phyloP scores from a whole-genome alignment of 352 stramenopile species.

The Pythium oligandrum region DNA sequence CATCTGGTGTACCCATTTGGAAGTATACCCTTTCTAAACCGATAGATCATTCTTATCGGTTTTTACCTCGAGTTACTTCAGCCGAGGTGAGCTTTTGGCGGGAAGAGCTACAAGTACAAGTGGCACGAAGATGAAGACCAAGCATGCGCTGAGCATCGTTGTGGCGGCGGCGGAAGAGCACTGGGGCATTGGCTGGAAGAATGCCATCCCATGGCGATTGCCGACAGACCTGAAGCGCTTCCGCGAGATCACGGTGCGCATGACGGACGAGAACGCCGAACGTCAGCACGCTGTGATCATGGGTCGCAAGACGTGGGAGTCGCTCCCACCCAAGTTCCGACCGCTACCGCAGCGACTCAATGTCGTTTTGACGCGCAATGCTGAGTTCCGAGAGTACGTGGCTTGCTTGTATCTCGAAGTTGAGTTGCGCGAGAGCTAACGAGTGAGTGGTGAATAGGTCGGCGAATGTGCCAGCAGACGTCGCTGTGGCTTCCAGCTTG shows the following conservation, averaged over 20 bases:
- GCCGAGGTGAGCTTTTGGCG: conserved; percentile 1
- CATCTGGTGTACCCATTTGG: no score
- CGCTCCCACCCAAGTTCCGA: conserved; percentile 94
- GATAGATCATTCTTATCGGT: no score
- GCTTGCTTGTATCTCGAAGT: conserved; percentile 1
- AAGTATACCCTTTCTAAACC: no score
- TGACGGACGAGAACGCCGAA: conserved; percentile 1
- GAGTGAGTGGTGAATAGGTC: conserved; percentile 3
- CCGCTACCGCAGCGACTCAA: conserved; percentile 95
- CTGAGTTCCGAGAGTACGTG: conserved; percentile 27
- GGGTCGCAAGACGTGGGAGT: conserved; percentile 99
- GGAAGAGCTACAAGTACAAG: neutral
- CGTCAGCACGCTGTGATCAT: conserved; percentile 98
- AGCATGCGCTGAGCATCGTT: conserved; percentile 53
- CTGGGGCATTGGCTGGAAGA: conserved; percentile 83
- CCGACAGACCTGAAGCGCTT: conserved; percentile 96
- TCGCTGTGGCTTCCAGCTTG: conserved; percentile 87
- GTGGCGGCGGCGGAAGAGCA: conserved; percentile 82
- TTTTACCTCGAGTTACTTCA: no score
- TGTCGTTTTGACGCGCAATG: conserved; percentile 92
- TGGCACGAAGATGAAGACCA: no score
- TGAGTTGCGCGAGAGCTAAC: neutral
- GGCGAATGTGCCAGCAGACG: conserved; percentile 52
- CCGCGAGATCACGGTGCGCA: conserved; percentile 86
- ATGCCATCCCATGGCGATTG: conserved; percentile 94